Evolutionary conservation across 2,329 filamentous ascomycete genomes (phyloP), one percentile per base, ranked within the genome.

Genomic region (Neopestalotiopsis clavispora): DNA sequence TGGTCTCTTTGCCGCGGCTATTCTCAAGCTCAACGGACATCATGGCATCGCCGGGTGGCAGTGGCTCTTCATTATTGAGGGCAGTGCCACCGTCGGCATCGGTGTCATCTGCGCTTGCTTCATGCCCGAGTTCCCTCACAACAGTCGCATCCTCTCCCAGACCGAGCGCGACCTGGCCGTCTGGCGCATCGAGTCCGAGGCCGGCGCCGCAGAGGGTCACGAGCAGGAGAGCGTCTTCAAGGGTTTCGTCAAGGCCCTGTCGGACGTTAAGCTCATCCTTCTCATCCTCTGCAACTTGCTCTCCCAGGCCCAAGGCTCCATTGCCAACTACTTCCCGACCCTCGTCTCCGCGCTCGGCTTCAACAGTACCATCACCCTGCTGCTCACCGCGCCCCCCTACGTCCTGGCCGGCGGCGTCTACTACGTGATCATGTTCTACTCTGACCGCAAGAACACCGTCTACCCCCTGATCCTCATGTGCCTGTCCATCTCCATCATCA

Each of bases 261-360:
- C 66, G 4, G 80, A 82, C 57, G 71, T 73, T 32, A 81, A 81
- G 73, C 76, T 75, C 4, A 81, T 80, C 79, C 72, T 81, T 6
- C 72, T 82, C 5, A 75, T 69, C 38, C 74, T 71, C 70, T 75
- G 72, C 13, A 82, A 79, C 32, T 69, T 80, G 59, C 72, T 83
- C 68, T 72, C 79, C 4, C 76, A 81, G n/a, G 78, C 79, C 20
- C 78, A 80, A 70, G 81, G 83, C 5, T 79, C 79, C 12, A 79
- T 81, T 71, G 72, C 75, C 72, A 75, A 79, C 70, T 75, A 73
- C 69, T 74, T 76, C 68, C 75, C 74, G 32, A 71, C 74, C 3
- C 74, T 87, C 79, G 74, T 80, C 80, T 66, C 83, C 81, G 74
- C 84, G 78, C 75, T 83, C 78, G 67, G 85, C 81, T 70, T 84